phyloP scores from a whole-genome alignment of 768 basidiomycete genomes.

The Tubosaeta sp. region DNA sequence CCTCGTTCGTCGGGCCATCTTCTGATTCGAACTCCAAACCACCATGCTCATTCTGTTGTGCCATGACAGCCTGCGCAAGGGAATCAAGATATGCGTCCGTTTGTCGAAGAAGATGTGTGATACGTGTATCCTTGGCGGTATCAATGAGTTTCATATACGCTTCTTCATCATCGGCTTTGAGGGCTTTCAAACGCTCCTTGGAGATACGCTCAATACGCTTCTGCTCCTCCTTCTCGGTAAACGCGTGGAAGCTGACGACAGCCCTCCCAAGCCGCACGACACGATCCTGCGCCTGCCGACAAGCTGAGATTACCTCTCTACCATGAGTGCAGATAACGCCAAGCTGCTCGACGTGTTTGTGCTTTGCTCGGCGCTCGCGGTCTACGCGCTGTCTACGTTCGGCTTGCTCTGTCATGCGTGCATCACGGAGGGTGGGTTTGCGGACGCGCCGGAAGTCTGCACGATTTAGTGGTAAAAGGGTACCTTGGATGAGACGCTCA shows the following conservation, averaged over 20 bases:
- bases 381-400: slow-evolving; percentile 91
- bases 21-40: slow-evolving; percentile 50
- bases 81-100: slow-evolving; percentile 95
- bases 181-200: slow-evolving; percentile 96
- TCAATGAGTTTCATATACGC: slow-evolving; percentile 99
- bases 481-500: slow-evolving; percentile 81
- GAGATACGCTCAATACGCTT: slow-evolving; percentile 92
- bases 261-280: slow-evolving; percentile 62
- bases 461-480: slow-evolving; percentile 87
- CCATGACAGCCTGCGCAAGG: slow-evolving; percentile 87
- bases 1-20: slow-evolving; percentile 76
- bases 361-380: slow-evolving; percentile 90
- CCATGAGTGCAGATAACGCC: slow-evolving; percentile 82
- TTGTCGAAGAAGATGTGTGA: slow-evolving; percentile 91
- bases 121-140: slow-evolving; percentile 97
- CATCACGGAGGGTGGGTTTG: slow-evolving; percentile 85
- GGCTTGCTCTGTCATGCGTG: slow-evolving; percentile 80
- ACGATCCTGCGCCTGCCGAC: slow-evolving; percentile 63
- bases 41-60: slow-evolving; percentile 79
- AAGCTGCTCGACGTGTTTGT: slow-evolving; percentile 95
- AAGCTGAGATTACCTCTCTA: slow-evolving; percentile 62
- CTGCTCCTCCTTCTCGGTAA: slow-evolving; percentile 97
- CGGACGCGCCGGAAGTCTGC: slow-evolving; percentile 84
- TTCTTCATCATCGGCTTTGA: slow-evolving; percentile 98
- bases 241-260: slow-evolving; percentile 78